Base-by-base conservation (phyloP, 495 filamentous ascomycete genomes). In the Schizothecium vesticola region DNA sequence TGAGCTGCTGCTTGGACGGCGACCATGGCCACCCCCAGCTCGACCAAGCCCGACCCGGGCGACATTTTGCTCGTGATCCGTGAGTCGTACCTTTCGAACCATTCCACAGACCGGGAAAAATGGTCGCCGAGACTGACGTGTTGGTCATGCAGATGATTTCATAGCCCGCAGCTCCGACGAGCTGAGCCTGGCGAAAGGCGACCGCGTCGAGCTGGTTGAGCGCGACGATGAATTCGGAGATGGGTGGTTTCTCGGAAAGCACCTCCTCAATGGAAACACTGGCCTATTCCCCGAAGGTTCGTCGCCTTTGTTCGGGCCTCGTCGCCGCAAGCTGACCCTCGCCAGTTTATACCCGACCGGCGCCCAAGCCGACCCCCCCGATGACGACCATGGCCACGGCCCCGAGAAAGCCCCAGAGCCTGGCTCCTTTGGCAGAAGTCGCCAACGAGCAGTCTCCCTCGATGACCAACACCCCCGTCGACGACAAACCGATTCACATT, bases 141-240 rank as follows among this genome's bases (percentile, higher is more conserved):
- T 33, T 25, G 31, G 9, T 7, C 25, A 4, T 51, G 67, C 65
- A 87, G 85, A 99, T 82, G 93, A 97, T 78, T 98, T 98, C 79
- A 81, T 86, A 72, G 91, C 94, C 64, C 89, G 94, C 66, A 94
- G 92, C 76, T 88, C 90, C 58, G 96, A 99, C 79, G 96, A 99
- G 81, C 86, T 99, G 73, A 95, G 85, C 71, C 82, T 99, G 72
- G 81, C 85, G 36, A 95, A 93, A 70, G 93, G 93, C 68, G 94
- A 97, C 73, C 89, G 91, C 31, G 92, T 99, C 63, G 89, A 96
- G 80, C 81, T 99, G 66, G 87, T 97, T 56, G 95, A 98, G 77
- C 87, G 96, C 63, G 94, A 98, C 78, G 94, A 98, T 76, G 96
- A 97, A 72, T 99, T 97, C 78, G 91, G 91, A 62, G 96, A 99